Evolutionary conservation across 2,329 filamentous ascomycete genomes (phyloP), one percentile per base, ranked within the genome.

Genomic region (Bipolaris oryzae): DNA sequence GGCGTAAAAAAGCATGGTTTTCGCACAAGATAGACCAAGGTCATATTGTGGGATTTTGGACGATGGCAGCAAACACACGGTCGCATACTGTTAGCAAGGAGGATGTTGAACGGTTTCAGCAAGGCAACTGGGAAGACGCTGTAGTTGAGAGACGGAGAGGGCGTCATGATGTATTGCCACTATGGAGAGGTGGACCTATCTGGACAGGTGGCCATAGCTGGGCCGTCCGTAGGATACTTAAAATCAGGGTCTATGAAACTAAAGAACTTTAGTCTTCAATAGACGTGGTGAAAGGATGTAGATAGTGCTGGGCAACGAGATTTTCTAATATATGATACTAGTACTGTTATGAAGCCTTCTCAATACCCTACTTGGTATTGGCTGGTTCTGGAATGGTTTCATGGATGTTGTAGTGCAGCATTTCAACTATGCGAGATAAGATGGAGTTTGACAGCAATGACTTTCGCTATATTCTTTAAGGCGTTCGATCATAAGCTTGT

Each of bases 111-210:
- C 42, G 57, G 5, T 69, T 69, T 20, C 64, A 65, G 23, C 51
- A 63, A 28, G 66, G 66, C n/a, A 61, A 65, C 35, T 69, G 66
- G 66, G 64, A 68, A 33, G 50, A 33, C 16, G 41, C 37, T 6
- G 56, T 69, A 13, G 43, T 46, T 18, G 49, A 58, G 41, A 57
- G 64, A 35, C 57, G 64, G 28, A 34, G 50, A 18, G 57, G 50
- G 4, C 51, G 58, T 13, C 15, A 56, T 1, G 66, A 69, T 48
- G 58, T 68, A 1, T 42, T 69, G 28, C 66, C 66, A 15, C 43
- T 66, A 5, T 68, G 64, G 66, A 62, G 66, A 57, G 64, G 64
- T 42, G 66, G 66, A 25, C 66, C 64, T 39, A 57, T 66, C 5
- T 65, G 58, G 58, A 56, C 48, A 13, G 48, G 38, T 6, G 63